These are phyloP conservation scores for Hibiscus mutabilis DNA, from an alignment of 345 rosid species.

Conservation along the genomic window DNA sequence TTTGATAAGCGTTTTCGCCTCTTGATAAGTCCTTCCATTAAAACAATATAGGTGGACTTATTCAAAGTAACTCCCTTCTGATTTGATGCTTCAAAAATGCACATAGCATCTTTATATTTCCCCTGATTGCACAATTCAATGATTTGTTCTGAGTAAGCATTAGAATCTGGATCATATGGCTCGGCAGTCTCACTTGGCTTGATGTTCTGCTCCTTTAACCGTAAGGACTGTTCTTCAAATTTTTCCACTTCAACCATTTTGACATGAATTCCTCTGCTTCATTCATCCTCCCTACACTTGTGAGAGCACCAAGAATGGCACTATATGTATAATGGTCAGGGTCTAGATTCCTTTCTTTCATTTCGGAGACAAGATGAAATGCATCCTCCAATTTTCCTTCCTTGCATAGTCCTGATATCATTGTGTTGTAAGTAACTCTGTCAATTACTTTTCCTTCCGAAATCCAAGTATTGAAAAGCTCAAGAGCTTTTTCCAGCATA, in stretches of 20 bases:
- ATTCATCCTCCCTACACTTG: slow-evolving; percentile 42
- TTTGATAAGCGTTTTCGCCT: slow-evolving; percentile 46
- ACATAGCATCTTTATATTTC: slow-evolving; percentile 50
- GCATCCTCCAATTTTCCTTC: slow-evolving; percentile 67
- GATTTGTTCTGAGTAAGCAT: slow-evolving; percentile 51
- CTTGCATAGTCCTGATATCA: slow-evolving; percentile 64
- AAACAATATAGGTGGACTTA: slow-evolving; percentile 34
- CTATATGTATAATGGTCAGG: slow-evolving; percentile 67
- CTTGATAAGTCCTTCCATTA: slow-evolving; percentile 52
- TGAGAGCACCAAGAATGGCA: slow-evolving; percentile 42
- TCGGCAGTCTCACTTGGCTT: slow-evolving; percentile 18
- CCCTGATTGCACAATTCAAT: slow-evolving; percentile 58
- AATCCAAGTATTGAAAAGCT: slow-evolving; percentile 60
- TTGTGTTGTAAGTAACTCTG: slow-evolving; percentile 66
- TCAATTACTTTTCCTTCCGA: slow-evolving; percentile 51
- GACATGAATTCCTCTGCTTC: slow-evolving; percentile 55
- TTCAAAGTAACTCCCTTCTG: slow-evolving; percentile 33
- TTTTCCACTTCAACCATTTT: slow-evolving; percentile 42
- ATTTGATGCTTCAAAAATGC: slow-evolving; percentile 28
- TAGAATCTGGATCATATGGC: slow-evolving; percentile 31
- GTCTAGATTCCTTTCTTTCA: slow-evolving; percentile 52
- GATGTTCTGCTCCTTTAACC: slow-evolving; percentile 16
- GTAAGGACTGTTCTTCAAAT: slow-evolving; percentile 23
- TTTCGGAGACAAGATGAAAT: slow-evolving; percentile 52
- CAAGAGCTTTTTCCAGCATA: slow-evolving; percentile 74